Evolutionary conservation across 1,284 basidiomycete species (phyloP), one percentile per base, ranked within the genome.

Genomic region (Coniophora puteana): DNA sequence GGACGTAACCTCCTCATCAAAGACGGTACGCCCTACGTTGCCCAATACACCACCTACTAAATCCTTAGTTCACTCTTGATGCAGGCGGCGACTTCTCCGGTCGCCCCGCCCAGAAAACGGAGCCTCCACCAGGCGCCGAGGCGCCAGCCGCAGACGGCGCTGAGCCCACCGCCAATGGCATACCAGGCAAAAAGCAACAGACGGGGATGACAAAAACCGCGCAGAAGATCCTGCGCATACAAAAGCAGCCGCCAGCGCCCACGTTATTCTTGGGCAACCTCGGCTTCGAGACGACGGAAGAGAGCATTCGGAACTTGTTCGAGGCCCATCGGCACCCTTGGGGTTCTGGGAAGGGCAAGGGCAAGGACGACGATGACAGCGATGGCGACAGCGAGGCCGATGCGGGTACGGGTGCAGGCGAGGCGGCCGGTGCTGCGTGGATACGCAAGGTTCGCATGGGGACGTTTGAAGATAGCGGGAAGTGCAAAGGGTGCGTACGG

Each of bases 1-100:
- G 94, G 95, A 2, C 74, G 96, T 43, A 83, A 84, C 43, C 65
- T 99, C 21, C 77, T 99, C 37, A 97, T 99, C 53, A 99, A 99
- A 73, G 83, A 90, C 49, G 93, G 93, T 83, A 45, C 36, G 76
- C 58, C n/a, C 32, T 21, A 45, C 17, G 25, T 28, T 22, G 18
- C 35, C 36, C 44, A 18, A 36, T 43, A 57, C 49, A 62, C 54
- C 39, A 49, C 45, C 23, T 46, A 47, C 29, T 25, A 45, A 16
- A 38, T 39, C 18, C 38, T 50, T 22, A 43, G 31, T 43, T 28
- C 35, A 42, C 16, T 23, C 6, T 23, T 32, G 26, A 8, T 18
- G 13, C 51, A 92, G 89, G 88, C 5, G 76, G 75, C 46, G 81
- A 88, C 64, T 91, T 82, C 53, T 65, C 69, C 6, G 85, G 86